A percentile compares a stretch with the other conserved stretches of the same genome.
Evolutionary conservation across 2,329 filamentous ascomycete genomes (phyloP).

Genomic region (Aspergillus sp.): DNA sequence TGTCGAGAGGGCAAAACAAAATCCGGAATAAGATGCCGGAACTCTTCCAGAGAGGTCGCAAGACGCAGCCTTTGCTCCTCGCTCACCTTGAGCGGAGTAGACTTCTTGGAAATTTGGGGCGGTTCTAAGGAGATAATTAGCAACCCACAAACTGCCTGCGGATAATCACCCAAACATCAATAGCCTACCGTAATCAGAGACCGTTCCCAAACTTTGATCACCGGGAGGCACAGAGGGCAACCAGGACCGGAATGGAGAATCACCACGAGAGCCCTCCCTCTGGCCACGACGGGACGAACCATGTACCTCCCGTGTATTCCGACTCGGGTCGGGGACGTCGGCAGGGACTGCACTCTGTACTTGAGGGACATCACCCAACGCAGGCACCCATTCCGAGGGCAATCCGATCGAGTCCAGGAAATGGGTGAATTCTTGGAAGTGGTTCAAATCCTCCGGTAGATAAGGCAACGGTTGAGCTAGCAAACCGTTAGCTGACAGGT

Average conservation of each 20-base stretch:
- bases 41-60: slow-evolving; percentile 31
- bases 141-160: background rate
- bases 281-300: slow-evolving; percentile 18
- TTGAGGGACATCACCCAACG: slow-evolving; percentile 25
- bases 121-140: slow-evolving; percentile 22
- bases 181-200: slow-evolving; percentile 32
- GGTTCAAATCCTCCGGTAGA: slow-evolving; percentile 33
- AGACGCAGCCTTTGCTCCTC: slow-evolving; percentile 31
- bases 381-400: slow-evolving; percentile 34
- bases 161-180: background rate
- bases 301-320: slow-evolving; percentile 21
- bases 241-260: slow-evolving; percentile 36
- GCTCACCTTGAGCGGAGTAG: slow-evolving; percentile 26
- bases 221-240: slow-evolving; percentile 31
- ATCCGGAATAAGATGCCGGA: slow-evolving; percentile 31
- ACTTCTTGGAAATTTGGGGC: slow-evolving; percentile 23
- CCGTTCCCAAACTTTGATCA: slow-evolving; percentile 31
- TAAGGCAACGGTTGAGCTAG: slow-evolving; percentile 30
- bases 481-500: background rate
- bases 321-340: slow-evolving; percentile 21
- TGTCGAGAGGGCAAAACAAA: slow-evolving; percentile 70
- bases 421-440: slow-evolving; percentile 38
- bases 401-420: slow-evolving; percentile 37
- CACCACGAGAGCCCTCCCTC: slow-evolving; percentile 26
- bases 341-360: slow-evolving; percentile 24